These are phyloP conservation scores for Cucurbitaria berberidis DNA, from an alignment of 2,329 filamentous ascomycete species.

Conservation along the genomic window DNA sequence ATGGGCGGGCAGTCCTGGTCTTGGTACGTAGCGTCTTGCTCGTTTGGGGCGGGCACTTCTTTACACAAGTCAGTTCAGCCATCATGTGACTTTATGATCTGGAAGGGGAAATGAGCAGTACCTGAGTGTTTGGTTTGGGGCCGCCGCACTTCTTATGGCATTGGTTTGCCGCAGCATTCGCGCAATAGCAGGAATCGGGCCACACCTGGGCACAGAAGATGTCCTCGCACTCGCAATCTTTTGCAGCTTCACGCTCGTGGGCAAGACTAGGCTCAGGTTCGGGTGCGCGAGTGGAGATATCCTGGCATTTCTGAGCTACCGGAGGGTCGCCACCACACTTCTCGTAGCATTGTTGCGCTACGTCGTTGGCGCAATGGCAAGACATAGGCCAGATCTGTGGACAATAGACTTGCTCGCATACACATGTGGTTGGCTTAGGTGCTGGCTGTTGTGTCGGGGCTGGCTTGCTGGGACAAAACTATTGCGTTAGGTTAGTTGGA, in stretches of 20 bases:
- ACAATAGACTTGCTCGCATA: constrained; percentile 29
- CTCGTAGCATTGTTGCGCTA: constrained; percentile 29
- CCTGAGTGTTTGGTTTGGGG: constrained; percentile 14
- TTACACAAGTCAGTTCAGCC: neutral
- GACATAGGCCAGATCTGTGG: constrained; percentile 31
- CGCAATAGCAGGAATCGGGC: constrained; percentile 41
- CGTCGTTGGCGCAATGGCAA: constrained; percentile 38
- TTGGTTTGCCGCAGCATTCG: constrained; percentile 36
- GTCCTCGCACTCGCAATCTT: constrained; percentile 30
- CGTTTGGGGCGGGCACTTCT: constrained; percentile 6
- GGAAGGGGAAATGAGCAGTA: neutral
- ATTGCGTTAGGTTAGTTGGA: neutral
- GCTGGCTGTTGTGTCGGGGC: constrained; percentile 4
- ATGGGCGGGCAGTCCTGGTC: neutral
- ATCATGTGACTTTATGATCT: neutral
- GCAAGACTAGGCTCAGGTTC: constrained; percentile 1
- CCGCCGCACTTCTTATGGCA: too few relatives aligned
- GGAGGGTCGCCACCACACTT: constrained; percentile 37
- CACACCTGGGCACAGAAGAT: constrained; percentile 26
- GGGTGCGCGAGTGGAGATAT: constrained; percentile 1
- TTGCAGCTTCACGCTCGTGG: constrained; percentile 1
- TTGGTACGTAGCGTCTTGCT: neutral
- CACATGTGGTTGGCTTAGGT: constrained; percentile 2
- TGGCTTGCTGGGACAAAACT: neutral
- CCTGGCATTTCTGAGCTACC: constrained; percentile 15